Base-by-base conservation (phyloP, 352 stramenopile species). In the Pythium angustatum region DNA sequence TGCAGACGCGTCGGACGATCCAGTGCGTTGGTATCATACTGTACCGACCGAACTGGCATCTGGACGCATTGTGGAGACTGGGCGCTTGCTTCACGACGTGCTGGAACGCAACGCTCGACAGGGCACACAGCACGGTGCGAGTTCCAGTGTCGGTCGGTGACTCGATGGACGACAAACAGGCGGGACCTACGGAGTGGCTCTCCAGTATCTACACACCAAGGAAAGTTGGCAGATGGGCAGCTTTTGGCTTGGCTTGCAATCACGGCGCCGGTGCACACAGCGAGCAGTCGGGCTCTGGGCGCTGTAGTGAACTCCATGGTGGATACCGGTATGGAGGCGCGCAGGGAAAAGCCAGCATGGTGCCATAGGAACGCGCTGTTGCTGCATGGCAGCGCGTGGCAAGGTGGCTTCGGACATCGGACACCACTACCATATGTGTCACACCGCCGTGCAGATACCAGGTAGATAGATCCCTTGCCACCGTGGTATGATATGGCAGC, bases 141-240 rank as follows among this genome's bases (percentile, higher is more conserved):
- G 44, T 19, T 54, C 26, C 47, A 54, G 31, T n/a, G 24, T 21
- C 22, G 44, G 22, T 51, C 44, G 26, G 24, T 51, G 48, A 40
- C 48, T 54, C 48, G 27, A 58, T 31, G 19, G 34, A 58, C 21
- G 34, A 49, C 51, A 58, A 58, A 58, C 51, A 58, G 51, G 51
- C 33, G 33, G 33, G 31, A 9, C n/a, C 26, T n/a, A 12, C 43
- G 26, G 43, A 8, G 43, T 44, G 15, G 15, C 8, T 6, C 22
- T 4, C 38, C 15, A 4, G 8, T 5, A 14, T 8, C 36, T 17
- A 11, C 15, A 17, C 38, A 44, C 38, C 2, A 22, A 44, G 38
- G 15, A 44, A 41, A 28, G 27, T 28, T 55, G n/a, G n/a, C n/a
- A n/a, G n/a, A n/a, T n/a, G n/a, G n/a, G n/a, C n/a, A n/a, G n/a